Evolutionary conservation across 208 protist genomes (phyloP), one percentile per base, ranked within the genome.

Genomic region (Acanthamoeba triangularis): DNA sequence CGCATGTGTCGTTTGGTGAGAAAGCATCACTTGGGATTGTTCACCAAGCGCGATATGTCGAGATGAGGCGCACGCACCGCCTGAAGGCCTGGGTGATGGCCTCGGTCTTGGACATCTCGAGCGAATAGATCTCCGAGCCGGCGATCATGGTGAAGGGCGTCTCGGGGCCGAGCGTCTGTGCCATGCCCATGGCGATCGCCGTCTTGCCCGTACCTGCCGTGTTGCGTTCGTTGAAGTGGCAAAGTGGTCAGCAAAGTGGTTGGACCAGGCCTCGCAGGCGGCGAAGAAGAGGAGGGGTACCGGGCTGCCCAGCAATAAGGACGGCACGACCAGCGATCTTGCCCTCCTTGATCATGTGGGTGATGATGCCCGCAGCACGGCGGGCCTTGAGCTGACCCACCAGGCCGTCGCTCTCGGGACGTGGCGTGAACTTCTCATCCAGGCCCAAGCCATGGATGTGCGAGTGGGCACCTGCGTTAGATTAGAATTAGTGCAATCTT

Each of bases 21-120:
- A n/a, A n/a, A n/a, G n/a, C n/a, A n/a, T n/a, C n/a, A n/a, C n/a
- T n/a, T n/a, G n/a, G n/a, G n/a, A n/a, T n/a, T n/a, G n/a, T n/a
- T n/a, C 37, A 41, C 37, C 37, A 41, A 41, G 37, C 37, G 37
- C 3, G 37, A 41, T 41, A n/a, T n/a, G n/a, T n/a, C n/a, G n/a
- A n/a, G n/a, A n/a, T 10, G 18, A 16, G 67, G 30, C 11, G 35
- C 7, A 20, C 28, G 67, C 6, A 76, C 67, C 67, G 1, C n/a
- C 87, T 44, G 95, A 99, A 99, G 20, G 99, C 99, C 98, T 99
- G 99, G 54, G 99, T 99, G 11, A 99, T 98, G 41, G 99, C 99
- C 98, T 99, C 99, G n/a, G 99, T 99, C 97, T 99, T 99, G 84
- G 99, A 99, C 99, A 99, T 99, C 96, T 99, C 99, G 28, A 99